Evolutionary conservation across 495 filamentous ascomycete species (phyloP).

Genomic region (Podospora pseudoanserina): DNA sequence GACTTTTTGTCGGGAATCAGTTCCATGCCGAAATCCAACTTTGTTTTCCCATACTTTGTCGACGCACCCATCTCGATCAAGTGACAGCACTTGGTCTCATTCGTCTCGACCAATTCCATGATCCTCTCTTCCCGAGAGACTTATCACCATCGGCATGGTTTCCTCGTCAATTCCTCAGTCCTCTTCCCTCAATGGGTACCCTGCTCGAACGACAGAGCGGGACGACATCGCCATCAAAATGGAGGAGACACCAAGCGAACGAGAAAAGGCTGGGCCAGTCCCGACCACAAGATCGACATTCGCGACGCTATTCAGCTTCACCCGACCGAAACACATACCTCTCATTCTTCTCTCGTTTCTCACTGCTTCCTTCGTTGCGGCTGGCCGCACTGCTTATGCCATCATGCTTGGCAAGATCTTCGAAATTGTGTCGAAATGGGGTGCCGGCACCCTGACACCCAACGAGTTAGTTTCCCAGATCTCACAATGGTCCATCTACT

Average conservation of each 20-base stretch:
- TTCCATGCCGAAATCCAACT: conserved; percentile 1
- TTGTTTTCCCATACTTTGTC: neutral
- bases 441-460: conserved; percentile 48
- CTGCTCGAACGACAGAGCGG: neutral
- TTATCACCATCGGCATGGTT: neutral
- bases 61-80: neutral
- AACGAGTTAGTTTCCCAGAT: conserved; percentile 53
- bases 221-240: conserved; percentile 8
- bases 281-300: conserved; percentile 28
- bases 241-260: neutral
- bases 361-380: conserved; percentile 58
- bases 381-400: conserved; percentile 60
- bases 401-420: conserved; percentile 76
- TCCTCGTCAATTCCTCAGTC: neutral
- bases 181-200: neutral
- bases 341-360: conserved; percentile 47
- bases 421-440: conserved; percentile 63
- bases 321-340: conserved; percentile 55
- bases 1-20: neutral
- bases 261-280: neutral
- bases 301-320: conserved; percentile 67
- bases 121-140: neutral
- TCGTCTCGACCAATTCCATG: neutral
- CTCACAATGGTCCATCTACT: conserved; percentile 52
- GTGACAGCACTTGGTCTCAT: neutral